A percentile compares a stretch with the other conserved stretches of the same genome.
phyloP scores from a whole-genome alignment of 768 basidiomycete species.

The Leccinellum luteum region DNA sequence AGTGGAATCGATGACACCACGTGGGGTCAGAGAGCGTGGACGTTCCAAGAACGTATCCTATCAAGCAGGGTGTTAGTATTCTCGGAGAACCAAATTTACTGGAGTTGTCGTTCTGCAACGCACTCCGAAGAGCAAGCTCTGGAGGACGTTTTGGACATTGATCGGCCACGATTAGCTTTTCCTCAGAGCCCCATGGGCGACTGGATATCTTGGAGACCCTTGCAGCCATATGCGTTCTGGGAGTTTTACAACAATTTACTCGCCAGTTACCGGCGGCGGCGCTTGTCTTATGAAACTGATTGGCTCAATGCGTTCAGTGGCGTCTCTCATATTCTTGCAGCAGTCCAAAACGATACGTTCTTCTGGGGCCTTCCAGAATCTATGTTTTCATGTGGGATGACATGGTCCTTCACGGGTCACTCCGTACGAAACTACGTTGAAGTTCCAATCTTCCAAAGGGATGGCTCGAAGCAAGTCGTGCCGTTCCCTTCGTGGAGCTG shows the following conservation, averaged over 20 bases:
- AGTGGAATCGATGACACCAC: too few relatives aligned
- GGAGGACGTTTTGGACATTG: constrained; percentile 1
- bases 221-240: constrained; percentile 1
- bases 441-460: constrained; percentile 1
- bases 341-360: constrained; percentile 10
- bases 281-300: constrained; percentile 14
- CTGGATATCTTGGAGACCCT: background rate
- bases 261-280: constrained; percentile 7
- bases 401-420: constrained; percentile 6
- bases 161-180: background rate
- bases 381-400: constrained; percentile 9
- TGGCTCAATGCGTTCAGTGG: constrained; percentile 15
- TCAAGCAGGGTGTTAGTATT: too few relatives aligned
- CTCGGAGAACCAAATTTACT: too few relatives aligned
- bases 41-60: too few relatives aligned
- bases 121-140: too few relatives aligned
- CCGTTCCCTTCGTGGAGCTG: constrained; percentile 22
- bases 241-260: background rate
- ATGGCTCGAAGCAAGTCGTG: constrained; percentile 5
- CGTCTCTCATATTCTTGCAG: constrained; percentile 10
- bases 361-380: constrained; percentile 18
- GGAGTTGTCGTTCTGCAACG: too few relatives aligned
- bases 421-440: background rate
- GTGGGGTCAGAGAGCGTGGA: too few relatives aligned
- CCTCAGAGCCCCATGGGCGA: background rate